Conservation (phyloP, 2,329 filamentous ascomycete genomes). For the Magnaporthiopsis poae region DNA sequence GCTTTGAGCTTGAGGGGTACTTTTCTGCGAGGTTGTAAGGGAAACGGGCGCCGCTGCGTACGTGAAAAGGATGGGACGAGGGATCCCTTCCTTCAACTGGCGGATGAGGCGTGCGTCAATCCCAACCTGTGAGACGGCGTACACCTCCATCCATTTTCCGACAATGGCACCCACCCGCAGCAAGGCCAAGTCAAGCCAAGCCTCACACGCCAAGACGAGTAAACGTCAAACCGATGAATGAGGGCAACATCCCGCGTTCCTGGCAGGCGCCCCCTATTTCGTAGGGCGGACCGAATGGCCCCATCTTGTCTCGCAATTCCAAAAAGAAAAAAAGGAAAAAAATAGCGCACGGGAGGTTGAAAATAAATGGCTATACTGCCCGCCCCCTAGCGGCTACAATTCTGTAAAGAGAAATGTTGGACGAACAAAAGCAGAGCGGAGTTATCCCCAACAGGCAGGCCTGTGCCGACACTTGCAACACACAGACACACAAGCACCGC, state of each 20-base stretch:
- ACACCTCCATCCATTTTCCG: too few relatives aligned
- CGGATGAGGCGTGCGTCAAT: not conserved
- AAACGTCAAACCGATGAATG: not conserved
- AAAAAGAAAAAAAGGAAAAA: not conserved
- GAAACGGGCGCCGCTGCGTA: not conserved
- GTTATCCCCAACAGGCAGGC: too few relatives aligned
- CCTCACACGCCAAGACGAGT: not conserved
- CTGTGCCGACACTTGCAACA: too few relatives aligned
- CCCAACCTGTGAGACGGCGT: not conserved
- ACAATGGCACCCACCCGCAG: not conserved
- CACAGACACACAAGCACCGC: too few relatives aligned
- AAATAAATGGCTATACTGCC: not conserved
- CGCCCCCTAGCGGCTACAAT: too few relatives aligned
- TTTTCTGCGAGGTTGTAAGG: not conserved
- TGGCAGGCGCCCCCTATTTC: not conserved
- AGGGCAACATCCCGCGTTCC: not conserved
- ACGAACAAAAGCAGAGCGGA: not conserved
- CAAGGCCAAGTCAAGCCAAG: not conserved
- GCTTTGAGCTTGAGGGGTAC: not conserved
- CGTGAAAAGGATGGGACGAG: not conserved
- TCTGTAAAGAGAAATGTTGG: not conserved
- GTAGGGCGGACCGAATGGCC: not conserved
- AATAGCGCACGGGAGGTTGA: not conserved
- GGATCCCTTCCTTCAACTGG: too few relatives aligned
- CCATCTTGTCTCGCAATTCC: not conserved